Percentiles rank a stretch among this genome's conserved stretches.
Evolutionary conservation across 768 basidiomycete genomes (phyloP).

Genomic region (Inosperma sp.): DNA sequence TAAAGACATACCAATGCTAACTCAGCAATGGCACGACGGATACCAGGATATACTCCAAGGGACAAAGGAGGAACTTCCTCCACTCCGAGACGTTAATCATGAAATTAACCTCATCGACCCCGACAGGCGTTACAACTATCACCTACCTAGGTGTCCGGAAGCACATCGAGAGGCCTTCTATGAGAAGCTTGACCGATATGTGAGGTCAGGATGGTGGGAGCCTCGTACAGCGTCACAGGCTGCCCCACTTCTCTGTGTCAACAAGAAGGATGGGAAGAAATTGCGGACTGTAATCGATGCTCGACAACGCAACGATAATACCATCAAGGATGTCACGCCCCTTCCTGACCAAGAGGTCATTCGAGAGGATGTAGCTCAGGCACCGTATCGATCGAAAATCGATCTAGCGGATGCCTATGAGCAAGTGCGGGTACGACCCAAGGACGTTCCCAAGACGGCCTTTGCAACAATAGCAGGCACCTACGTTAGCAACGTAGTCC

Average conservation of each 20-base stretch:
- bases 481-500: constrained; percentile 38
- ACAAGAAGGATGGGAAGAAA: too few relatives aligned
- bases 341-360: too few relatives aligned
- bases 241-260: too few relatives aligned
- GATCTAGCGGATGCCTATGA: constrained; percentile 41
- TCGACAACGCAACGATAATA: too few relatives aligned
- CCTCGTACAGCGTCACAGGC: too few relatives aligned
- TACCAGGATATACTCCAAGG: constrained; percentile 24
- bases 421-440: constrained; percentile 31
- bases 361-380: too few relatives aligned
- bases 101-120: constrained; percentile 33
- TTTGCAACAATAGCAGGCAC: constrained; percentile 37
- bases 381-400: constrained; percentile 37
- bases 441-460: constrained; percentile 29
- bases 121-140: constrained; percentile 26
- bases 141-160: constrained; percentile 30
- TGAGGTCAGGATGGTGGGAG: too few relatives aligned
- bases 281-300: too few relatives aligned
- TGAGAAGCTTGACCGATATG: too few relatives aligned
- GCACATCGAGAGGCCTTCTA: too few relatives aligned
- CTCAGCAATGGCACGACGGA: constrained; percentile 17
- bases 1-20: not conserved
- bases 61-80: constrained; percentile 25
- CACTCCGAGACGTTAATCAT: constrained; percentile 35
- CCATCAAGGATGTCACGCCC: too few relatives aligned